These are phyloP conservation scores for Cutaneotrichosporon cavernicola DNA, from an alignment of 1,284 basidiomycete genomes.

Conservation along the genomic window DNA sequence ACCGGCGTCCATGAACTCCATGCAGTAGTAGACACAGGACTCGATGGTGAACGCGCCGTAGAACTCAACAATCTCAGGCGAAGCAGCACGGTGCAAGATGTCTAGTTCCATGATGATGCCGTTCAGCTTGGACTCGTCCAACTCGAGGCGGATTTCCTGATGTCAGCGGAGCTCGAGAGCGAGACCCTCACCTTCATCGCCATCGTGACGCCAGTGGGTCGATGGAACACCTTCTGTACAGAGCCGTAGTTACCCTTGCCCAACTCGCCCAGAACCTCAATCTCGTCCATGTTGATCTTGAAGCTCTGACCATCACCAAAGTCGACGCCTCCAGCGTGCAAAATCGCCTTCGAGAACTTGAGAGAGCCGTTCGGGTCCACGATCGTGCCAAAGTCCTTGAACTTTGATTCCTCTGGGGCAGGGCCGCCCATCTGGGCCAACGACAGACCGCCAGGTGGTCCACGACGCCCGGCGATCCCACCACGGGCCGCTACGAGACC, in stretches of 20 bases:
- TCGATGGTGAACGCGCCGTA: constrained; percentile 99
- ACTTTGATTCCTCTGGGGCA: constrained; percentile 50
- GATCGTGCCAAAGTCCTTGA: constrained; percentile 90
- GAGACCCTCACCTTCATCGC: constrained; percentile 85
- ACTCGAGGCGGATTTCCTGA: constrained; percentile 96
- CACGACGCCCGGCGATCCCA: constrained; percentile 41
- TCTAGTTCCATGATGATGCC: constrained; percentile 99
- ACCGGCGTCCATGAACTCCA: constrained; percentile 99
- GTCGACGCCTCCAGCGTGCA: constrained; percentile 90
- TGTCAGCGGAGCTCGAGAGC: constrained; percentile 13
- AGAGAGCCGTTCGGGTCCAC: constrained; percentile 92
- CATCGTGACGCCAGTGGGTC: constrained; percentile 92
- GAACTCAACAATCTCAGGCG: constrained; percentile 93
- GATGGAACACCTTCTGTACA: constrained; percentile 92
- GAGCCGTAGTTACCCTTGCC: constrained; percentile 97
- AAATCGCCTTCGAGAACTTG: constrained; percentile 91
- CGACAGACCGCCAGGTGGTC: constrained; percentile 47
- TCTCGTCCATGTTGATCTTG: constrained; percentile 92
- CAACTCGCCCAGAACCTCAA: constrained; percentile 78
- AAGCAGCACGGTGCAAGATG: constrained; percentile 87
- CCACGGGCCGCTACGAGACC: constrained; percentile 34
- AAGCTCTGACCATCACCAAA: constrained; percentile 91
- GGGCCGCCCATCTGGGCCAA: constrained; percentile 26
- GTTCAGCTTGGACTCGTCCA: constrained; percentile 90
- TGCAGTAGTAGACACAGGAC: constrained; percentile 97